phyloP scores from a whole-genome alignment of 2,329 filamentous ascomycete genomes.

The Colletotrichum gloeosporioides region DNA sequence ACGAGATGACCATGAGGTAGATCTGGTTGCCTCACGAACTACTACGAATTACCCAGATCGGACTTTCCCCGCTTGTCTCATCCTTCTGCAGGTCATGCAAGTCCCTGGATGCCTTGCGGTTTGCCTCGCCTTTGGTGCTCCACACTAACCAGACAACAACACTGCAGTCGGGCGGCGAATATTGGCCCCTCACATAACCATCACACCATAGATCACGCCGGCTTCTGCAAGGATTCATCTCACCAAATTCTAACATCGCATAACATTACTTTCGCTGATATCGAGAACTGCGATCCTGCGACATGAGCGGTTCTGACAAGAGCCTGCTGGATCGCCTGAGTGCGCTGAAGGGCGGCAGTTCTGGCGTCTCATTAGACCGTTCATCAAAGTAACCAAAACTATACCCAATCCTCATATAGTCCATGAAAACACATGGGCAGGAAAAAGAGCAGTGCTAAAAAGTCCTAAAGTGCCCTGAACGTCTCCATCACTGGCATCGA shows the following conservation, averaged over 20 bases:
- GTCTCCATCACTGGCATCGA: slow-evolving; percentile 44
- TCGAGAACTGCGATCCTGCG: neutral
- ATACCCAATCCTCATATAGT: neutral
- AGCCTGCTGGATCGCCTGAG: slow-evolving; percentile 60
- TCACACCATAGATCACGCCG: neutral
- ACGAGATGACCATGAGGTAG: neutral
- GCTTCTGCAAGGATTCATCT: neutral
- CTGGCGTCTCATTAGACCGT: slow-evolving; percentile 25
- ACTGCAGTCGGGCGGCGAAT: neutral
- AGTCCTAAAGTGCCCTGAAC: slow-evolving; percentile 25
- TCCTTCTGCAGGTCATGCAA: neutral
- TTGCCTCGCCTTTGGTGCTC: slow-evolving; percentile 1
- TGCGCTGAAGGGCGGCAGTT: slow-evolving; percentile 49
- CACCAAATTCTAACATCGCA: neutral
- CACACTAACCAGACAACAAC: neutral
- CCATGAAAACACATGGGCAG: neutral
- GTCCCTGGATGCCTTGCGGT: slow-evolving; percentile 11
- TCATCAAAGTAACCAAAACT: slow-evolving; percentile 43
- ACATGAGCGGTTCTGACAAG: slow-evolving; percentile 37
- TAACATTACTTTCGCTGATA: neutral
- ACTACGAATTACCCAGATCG: neutral
- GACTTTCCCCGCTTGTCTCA: neutral
- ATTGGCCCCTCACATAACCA: neutral
- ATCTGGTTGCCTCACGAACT: neutral
- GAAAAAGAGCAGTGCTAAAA: neutral